These are phyloP conservation scores for Candida verbasci DNA, from an alignment of 805 yeast species.

Conservation along the genomic window DNA sequence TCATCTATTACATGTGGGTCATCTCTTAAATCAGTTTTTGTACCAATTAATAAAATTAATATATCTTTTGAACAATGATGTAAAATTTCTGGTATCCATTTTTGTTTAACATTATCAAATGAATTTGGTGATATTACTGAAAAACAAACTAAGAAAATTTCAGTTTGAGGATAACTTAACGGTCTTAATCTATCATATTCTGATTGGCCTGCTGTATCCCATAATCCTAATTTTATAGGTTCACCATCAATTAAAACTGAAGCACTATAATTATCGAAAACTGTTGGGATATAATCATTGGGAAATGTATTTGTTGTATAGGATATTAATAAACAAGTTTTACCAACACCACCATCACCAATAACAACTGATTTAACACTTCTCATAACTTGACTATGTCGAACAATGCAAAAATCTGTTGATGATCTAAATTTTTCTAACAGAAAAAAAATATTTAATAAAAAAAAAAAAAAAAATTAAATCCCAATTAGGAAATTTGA, in stretches of 20 bases:
- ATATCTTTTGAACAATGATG: slow-evolving; percentile 76
- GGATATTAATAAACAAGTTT: slow-evolving; percentile 80
- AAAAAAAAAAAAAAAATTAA: not conserved
- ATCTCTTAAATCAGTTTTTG: slow-evolving; percentile 83
- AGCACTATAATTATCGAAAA: slow-evolving; percentile 87
- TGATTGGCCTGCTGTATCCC: slow-evolving; percentile 97
- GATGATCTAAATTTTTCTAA: too few species aligned
- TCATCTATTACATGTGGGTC: slow-evolving; percentile 73
- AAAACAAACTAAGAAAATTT: slow-evolving; percentile 80
- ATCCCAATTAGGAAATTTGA: not conserved
- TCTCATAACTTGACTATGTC: slow-evolving; percentile 46
- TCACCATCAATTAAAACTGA: slow-evolving; percentile 78
- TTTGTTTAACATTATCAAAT: slow-evolving; percentile 72
- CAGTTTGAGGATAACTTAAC: slow-evolving; percentile 87
- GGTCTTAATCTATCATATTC: slow-evolving; percentile 90
- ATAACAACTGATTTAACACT: slow-evolving; percentile 89
- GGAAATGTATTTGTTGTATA: slow-evolving; percentile 93
- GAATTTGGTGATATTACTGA: slow-evolving; percentile 79
- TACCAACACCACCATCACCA: slow-evolving; percentile 96
- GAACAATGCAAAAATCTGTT: not conserved
- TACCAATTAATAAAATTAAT: slow-evolving; percentile 72
- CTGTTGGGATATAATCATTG: slow-evolving; percentile 90
- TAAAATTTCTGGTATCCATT: slow-evolving; percentile 76
- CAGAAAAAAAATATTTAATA: too few species aligned
- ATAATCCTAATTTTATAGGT: slow-evolving; percentile 77